Evolutionary conservation across 306 rosid species (phyloP), one percentile per base, ranked within the genome.

Genomic region (Castanospermum australe): DNA sequence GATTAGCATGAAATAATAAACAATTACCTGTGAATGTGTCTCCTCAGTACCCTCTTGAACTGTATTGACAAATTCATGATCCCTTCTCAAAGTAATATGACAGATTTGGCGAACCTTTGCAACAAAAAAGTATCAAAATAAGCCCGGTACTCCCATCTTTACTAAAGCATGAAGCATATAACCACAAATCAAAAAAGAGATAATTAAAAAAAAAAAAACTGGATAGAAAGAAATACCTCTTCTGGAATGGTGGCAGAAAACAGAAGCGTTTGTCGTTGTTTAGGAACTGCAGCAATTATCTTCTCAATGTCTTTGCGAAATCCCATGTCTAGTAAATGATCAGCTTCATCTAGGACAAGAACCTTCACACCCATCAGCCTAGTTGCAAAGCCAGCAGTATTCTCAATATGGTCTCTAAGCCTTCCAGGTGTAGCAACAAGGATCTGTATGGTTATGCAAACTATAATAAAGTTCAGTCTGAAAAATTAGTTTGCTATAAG

Each of bases 371-470:
- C 99, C 98, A 87, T 95, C 79, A 95, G 83, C 85, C 96, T 88
- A 77, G 94, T 83, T 75, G 99, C 97, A 77, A 95, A 93, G 74
- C 99, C 99, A 45, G 96, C 82, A 8, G 99, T 95, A 78, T 93
- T 95, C 85, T 91, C 94, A 57, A 88, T 81, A 82, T 95, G 99
- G 85, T 95, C 99, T 80, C 66, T 95, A 79, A 95, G 98, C 91
- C 99, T 93, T 86, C 99, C 99, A 56, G 99, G 99, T 22, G 99
- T 95, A 44, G 99, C 99, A 56, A 95, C 97, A 75, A 95, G 98
- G 92, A 95, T 91, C 99, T 95, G 95, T 44, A 77, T 54, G 78
- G 25, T 59, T 11, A 79, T 38, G 51, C 55, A 81, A 65, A 66
- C 30, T 65, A 35, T 13, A 20, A 72, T 42, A 83, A 65, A 76